Base-by-base conservation (phyloP, 805 yeast species). In the Pichia eremophila region DNA sequence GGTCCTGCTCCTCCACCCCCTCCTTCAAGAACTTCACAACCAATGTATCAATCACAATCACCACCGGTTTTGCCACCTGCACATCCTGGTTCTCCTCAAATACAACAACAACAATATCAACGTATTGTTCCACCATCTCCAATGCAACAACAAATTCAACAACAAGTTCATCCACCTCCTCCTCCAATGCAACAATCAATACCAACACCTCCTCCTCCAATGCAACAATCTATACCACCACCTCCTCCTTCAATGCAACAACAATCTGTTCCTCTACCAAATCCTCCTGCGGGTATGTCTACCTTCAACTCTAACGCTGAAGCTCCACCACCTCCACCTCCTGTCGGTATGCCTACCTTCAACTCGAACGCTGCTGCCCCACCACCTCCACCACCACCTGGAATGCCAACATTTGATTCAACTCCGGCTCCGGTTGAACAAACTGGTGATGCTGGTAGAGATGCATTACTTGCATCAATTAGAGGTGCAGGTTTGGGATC, bases 391-490 rank as follows among this genome's bases (percentile, higher is more conserved):
- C 59, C 61, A 14, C 52, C 60, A 25, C 49, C 54, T 11, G 48
- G 49, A 19, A 31, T 62, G 14, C 65, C 70, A 15, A 64, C 66
- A n/a, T 61, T 61, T 9, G 57, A 64, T 10, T 60, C 67, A 2
- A 56, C 58, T 0, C 58, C 64, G 10, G 65, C 72, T 17, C 65
- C 67, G 7, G 63, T 66, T 8, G 49, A 44, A 31, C 53, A 62
- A 25, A 47, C 59, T 52, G 46, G 79, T 68, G 89, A 74, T 54
- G 66, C 70, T 2, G 82, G 81, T 0, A 71, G 95, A 56, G 95
- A 85, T 62, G 95, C 95, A 0, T 71, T 91, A 39, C 69, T 91
- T 50, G 85, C 95, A 0, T 87, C 97, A 0, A 91, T 91, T 55
- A 74, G 96, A 56, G 78, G 82, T 37, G 81, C 96, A 0, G 90